These are phyloP conservation scores for Brachypodium distachyon DNA, from an alignment of 202 grass and related monocot species.

Conservation along the genomic window DNA sequence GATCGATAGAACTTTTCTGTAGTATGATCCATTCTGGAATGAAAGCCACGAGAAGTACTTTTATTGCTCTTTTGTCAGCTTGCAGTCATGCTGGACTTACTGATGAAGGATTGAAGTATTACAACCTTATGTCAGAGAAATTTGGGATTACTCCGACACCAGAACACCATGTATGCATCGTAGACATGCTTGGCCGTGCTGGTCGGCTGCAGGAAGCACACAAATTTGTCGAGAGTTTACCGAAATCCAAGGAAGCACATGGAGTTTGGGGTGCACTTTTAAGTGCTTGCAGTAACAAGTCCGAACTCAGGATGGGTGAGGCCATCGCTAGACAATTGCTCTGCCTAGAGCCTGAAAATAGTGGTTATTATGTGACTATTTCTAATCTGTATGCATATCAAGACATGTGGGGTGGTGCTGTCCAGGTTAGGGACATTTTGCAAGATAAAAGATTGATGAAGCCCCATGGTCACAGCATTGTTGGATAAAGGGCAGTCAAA, in stretches of 20 bases:
- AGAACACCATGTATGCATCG: conserved; percentile 67
- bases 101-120: conserved; percentile 70
- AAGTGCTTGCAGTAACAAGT: conserved; percentile 43
- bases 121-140: conserved; percentile 59
- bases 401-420: conserved; percentile 55
- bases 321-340: conserved; percentile 48
- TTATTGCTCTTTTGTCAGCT: conserved; percentile 79
- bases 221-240: conserved; percentile 42
- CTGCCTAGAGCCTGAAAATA: conserved; percentile 55
- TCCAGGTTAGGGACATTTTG: conserved; percentile 43
- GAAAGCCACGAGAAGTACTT: conserved; percentile 65
- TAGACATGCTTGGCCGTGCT: conserved; percentile 69
- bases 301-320: conserved; percentile 46
- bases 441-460: conserved; percentile 50
- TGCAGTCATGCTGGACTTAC: conserved; percentile 69
- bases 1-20: conserved; percentile 54
- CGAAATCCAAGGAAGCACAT: conserved; percentile 28
- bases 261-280: conserved; percentile 69
- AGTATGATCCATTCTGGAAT: conserved; percentile 50
- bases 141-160: conserved; percentile 43
- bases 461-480: conserved; percentile 40
- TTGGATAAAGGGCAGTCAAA: conserved; percentile 11
- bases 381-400: conserved; percentile 60
- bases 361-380: conserved; percentile 73
- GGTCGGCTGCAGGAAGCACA: conserved; percentile 54